phyloP scores from a whole-genome alignment of 805 yeast genomes.

The Ogataea zsoltii region DNA sequence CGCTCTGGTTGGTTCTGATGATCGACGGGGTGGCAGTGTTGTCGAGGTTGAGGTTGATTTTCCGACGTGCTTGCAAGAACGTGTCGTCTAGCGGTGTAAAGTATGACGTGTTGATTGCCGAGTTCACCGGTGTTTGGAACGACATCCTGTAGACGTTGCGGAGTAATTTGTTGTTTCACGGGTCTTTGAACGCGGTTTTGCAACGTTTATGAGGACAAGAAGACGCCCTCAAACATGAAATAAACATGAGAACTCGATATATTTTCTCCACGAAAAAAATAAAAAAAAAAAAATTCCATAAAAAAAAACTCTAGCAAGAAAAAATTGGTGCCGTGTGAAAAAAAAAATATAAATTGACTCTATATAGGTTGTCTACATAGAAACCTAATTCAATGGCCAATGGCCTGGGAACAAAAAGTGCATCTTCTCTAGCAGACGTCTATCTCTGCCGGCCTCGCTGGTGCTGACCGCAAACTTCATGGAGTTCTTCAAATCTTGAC shows the following conservation, averaged over 20 bases:
- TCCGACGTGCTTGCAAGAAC: constrained; percentile 25
- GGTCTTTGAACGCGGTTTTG: too few species aligned
- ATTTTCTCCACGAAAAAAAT: not conserved
- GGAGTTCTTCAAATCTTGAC: constrained; percentile 68
- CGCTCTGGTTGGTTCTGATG: constrained; percentile 5
- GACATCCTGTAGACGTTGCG: constrained; percentile 13
- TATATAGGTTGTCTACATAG: not conserved
- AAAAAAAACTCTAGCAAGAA: not conserved
- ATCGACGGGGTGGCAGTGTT: constrained; percentile 7
- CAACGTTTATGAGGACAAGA: too few species aligned
- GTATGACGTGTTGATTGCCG: constrained; percentile 21
- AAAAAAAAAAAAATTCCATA: not conserved
- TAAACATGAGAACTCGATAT: constrained; percentile 1
- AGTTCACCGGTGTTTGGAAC: constrained; percentile 20
- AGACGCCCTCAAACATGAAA: not conserved
- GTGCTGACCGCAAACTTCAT: constrained; percentile 86
- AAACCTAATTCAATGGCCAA: constrained; percentile 51
- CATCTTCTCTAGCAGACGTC: constrained; percentile 74
- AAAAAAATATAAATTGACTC: not conserved
- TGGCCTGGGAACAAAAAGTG: constrained; percentile 89
- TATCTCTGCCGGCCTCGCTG: constrained; percentile 66
- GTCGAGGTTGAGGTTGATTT: constrained; percentile 10
- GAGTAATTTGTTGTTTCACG: too few species aligned
- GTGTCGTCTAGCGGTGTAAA: constrained; percentile 32
- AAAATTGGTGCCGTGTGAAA: too few species aligned